Evolutionary conservation across 495 filamentous ascomycete species (phyloP).

Genomic region (Hypoxylon rickii): DNA sequence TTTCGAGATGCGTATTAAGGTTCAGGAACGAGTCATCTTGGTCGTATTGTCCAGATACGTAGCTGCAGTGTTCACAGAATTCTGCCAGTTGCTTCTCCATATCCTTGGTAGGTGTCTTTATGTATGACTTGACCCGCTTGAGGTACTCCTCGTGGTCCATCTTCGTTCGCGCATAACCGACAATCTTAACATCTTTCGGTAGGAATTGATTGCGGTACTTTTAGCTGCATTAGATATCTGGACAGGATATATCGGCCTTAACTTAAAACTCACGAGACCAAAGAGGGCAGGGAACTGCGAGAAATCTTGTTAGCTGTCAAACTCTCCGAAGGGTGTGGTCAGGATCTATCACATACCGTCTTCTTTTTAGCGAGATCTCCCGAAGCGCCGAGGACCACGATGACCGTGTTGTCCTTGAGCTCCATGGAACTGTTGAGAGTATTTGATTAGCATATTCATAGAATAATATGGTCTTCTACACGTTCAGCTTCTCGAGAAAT

Average conservation of each 20-base stretch:
- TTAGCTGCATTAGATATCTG: constrained; percentile 35
- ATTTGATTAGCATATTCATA: constrained; percentile 14
- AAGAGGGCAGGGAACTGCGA: constrained; percentile 94
- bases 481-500: background rate
- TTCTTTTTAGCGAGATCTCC: constrained; percentile 99
- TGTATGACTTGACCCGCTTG: constrained; percentile 92
- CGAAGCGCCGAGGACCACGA: constrained; percentile 95
- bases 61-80: constrained; percentile 86
- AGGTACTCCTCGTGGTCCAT: constrained; percentile 98
- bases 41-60: constrained; percentile 96
- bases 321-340: constrained; percentile 8
- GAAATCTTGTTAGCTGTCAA: constrained; percentile 38
- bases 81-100: constrained; percentile 91
- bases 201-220: constrained; percentile 99
- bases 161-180: constrained; percentile 99
- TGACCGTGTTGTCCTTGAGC: constrained; percentile 97
- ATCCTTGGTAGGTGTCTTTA: constrained; percentile 98
- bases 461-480: background rate
- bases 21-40: constrained; percentile 91
- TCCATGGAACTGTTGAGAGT: constrained; percentile 60
- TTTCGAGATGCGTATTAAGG: constrained; percentile 86
- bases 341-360: constrained; percentile 67
- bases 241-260: constrained; percentile 1
- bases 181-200: constrained; percentile 94
- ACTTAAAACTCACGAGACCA: constrained; percentile 76